Base-by-base conservation (phyloP, 2,329 filamentous ascomycete genomes). In the Hymenoscyphus infarciens region DNA sequence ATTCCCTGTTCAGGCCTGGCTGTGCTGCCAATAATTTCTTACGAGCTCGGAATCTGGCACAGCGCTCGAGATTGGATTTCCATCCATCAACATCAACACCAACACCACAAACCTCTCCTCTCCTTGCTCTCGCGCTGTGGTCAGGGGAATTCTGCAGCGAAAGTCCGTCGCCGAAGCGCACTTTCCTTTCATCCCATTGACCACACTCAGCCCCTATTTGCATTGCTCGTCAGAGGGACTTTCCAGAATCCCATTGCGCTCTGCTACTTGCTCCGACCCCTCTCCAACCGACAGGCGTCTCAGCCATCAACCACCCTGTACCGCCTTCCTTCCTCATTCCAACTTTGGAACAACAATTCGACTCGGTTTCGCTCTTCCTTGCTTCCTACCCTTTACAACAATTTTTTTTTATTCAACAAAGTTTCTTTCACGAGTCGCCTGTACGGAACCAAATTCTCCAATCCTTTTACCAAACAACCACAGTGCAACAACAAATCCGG, bases 291-390 rank as follows among this genome's bases (percentile, higher is more conserved):
- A 52, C 45, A 52, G 45, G 53, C 53, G 53, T 55, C 53, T 55
- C 53, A 55, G 53, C 53, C 53, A 55, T 55, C 53, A 33, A 55
- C 15, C 53, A 55, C 53, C 53, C 53, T 55, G 53, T 33, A n/a
- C 53, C 45, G 45, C 45, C 45, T 31, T 55, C 53, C 25, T 55
- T 55, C 53, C 53, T 27, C 53, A 55, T 55, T 55, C 53, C 53
- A 31, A 33, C 27, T 29, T 29, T 55, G 27, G 29, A 55, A 31
- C 29, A 33, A n/a, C 53, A 31, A 33, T 55, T 55, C 29, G 16
- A 29, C 53, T 29, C 25, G 27, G 25, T n/a, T 60, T 64, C 63
- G 57, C 57, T 57, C 38, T 59, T 64, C 60, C 59, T 61, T 45
- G 57, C 64, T 60, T 59, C 60, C 42, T 62, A 52, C 53, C 53